A percentile compares a stretch with the other conserved stretches of the same genome.
Conservation (phyloP, 1,284 basidiomycete species). For the Cryptococcus sp. region DNA sequence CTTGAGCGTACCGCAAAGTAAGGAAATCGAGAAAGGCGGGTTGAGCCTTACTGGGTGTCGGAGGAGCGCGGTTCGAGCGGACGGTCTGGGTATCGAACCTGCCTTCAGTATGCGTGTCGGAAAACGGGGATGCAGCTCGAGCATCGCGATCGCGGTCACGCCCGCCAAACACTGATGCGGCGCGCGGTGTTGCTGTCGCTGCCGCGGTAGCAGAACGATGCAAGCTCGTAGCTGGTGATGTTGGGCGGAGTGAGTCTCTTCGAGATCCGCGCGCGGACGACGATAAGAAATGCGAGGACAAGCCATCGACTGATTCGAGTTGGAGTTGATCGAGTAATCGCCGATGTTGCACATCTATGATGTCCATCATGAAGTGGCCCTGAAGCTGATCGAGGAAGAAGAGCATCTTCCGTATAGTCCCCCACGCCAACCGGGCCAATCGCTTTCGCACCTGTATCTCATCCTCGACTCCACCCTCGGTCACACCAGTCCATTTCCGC, state of each 20-base stretch:
- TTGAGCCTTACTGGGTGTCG: conserved; percentile 20
- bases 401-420: conserved; percentile 77
- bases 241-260: conserved; percentile 14
- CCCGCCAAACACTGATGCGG: background rate
- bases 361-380: conserved; percentile 84
- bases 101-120: conserved; percentile 11
- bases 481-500: conserved; percentile 78
- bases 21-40: conserved; percentile 71
- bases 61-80: conserved; percentile 23
- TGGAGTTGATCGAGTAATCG: conserved; percentile 36
- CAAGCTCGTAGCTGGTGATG: conserved; percentile 2
- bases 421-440: conserved; percentile 78
- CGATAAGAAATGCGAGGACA: no score
- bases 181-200: background rate
- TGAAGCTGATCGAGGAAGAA: conserved; percentile 81
- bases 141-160: background rate
- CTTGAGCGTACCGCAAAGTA: conserved; percentile 62
- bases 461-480: conserved; percentile 79
- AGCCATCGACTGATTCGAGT: background rate
- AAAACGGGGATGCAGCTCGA: conserved; percentile 12
- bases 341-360: conserved; percentile 78
- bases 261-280: no score
- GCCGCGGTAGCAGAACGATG: background rate
- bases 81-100: conserved; percentile 17
- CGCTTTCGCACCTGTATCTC: conserved; percentile 57